phyloP scores from a whole-genome alignment of 192 early-diverging fungal species.

The Cladochytrium replicatum region DNA sequence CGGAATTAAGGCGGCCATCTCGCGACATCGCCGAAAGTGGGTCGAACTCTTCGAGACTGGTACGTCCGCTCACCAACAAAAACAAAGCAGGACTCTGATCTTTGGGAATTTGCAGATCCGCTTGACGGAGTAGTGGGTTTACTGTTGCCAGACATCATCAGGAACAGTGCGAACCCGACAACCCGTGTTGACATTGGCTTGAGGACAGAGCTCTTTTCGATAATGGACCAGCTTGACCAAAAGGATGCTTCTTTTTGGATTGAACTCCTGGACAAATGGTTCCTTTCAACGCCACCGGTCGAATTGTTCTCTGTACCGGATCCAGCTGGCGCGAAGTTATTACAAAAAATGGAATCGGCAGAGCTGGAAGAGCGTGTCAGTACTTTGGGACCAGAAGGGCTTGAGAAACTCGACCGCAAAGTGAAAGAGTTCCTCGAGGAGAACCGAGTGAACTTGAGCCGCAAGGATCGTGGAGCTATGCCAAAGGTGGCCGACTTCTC shows the following conservation, averaged over 20 bases:
- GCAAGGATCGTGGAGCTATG: constrained; percentile 42
- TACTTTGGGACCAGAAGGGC: constrained; percentile 35
- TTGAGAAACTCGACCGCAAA: constrained; percentile 20
- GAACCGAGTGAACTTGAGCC: constrained; percentile 43
- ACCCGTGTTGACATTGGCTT: constrained; percentile 33
- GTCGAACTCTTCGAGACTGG: constrained; percentile 45
- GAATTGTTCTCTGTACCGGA: constrained; percentile 52
- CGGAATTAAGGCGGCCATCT: constrained; percentile 17
- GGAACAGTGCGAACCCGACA: constrained; percentile 37
- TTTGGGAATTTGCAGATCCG: constrained; percentile 23
- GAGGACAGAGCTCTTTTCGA: constrained; percentile 39
- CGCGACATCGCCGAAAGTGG: constrained; percentile 38
- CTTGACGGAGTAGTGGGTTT: too few relatives aligned
- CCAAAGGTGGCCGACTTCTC: constrained; percentile 42
- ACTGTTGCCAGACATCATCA: too few relatives aligned
- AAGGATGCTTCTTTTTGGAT: constrained; percentile 45
- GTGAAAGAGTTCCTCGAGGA: constrained; percentile 32
- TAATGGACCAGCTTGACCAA: constrained; percentile 43
- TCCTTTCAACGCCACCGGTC: constrained; percentile 41
- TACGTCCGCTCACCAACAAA: constrained; percentile 26
- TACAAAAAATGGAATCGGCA: constrained; percentile 28
- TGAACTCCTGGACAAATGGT: constrained; percentile 38
- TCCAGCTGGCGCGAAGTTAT: constrained; percentile 32
- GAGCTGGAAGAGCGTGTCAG: constrained; percentile 25
- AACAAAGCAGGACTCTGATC: constrained; percentile 31